These are phyloP conservation scores for Salix viminalis DNA, from an alignment of 345 rosid genomes.

Conservation along the genomic window DNA sequence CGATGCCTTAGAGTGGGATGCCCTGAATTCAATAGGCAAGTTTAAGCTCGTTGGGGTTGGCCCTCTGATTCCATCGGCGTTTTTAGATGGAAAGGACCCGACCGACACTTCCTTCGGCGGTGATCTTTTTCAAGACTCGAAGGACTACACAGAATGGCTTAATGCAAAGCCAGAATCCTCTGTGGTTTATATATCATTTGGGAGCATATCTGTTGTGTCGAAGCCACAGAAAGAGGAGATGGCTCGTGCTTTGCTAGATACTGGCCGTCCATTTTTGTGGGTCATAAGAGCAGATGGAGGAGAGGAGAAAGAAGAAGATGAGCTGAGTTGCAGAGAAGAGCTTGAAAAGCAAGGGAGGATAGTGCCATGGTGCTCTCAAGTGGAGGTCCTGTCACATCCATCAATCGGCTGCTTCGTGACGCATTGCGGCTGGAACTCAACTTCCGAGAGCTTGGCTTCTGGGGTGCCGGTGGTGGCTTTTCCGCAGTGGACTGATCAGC, in stretches of 20 bases:
- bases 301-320: conserved; percentile 34
- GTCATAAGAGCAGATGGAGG: conserved; percentile 32
- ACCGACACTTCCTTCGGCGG: conserved; percentile 9
- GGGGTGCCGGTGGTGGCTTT: conserved; percentile 39
- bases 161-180: conserved; percentile 30
- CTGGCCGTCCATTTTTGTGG: conserved; percentile 48
- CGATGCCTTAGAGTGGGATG: conserved; percentile 50
- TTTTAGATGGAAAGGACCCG: neutral
- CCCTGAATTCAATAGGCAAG: conserved; percentile 26
- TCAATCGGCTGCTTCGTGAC: conserved; percentile 42
- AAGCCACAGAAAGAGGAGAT: conserved; percentile 43
- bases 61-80: conserved; percentile 12
- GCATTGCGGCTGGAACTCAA: conserved; percentile 50
- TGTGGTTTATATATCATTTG: conserved; percentile 45
- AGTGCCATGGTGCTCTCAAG: conserved; percentile 45
- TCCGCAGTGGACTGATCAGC: conserved; percentile 42
- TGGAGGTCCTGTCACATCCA: conserved; percentile 37
- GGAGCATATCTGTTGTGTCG: conserved; percentile 37
- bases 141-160: conserved; percentile 38
- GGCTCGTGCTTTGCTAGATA: conserved; percentile 30
- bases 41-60: neutral
- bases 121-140: conserved; percentile 10
- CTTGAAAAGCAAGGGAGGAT: conserved; percentile 25
- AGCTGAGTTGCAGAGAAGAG: conserved; percentile 9
- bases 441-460: conserved; percentile 28